Base-by-base conservation (phyloP, 306 rosid genomes). In the Dalbergia cultrata region DNA sequence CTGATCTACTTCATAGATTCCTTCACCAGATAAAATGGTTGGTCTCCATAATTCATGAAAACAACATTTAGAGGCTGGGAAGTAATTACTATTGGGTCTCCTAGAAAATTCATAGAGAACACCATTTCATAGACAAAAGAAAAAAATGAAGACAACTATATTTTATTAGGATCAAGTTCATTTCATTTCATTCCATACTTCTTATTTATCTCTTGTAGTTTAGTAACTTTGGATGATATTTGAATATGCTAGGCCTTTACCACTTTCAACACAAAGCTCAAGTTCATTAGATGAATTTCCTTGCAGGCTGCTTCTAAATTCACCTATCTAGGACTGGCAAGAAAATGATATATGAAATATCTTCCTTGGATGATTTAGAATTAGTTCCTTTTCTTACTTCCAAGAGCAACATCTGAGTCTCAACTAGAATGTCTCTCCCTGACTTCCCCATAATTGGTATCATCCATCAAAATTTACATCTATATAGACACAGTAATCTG, bases 261-360 rank as follows among this genome's bases (percentile, higher is more conserved):
- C 79, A 74, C 79, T 74, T 74, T 74, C 69, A 44, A 74, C 69
- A 26, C 79, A 74, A 74, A 74, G 79, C 26, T 59, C 69, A 44
- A 74, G 69, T 74, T 74, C 79, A 60, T 74, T 60, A 44, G 21
- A 26, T 43, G 69, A 74, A 59, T 74, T 74, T 74, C 59, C 78
- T 43, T 59, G 78, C 78, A 74, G 60, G 59, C 69, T 74, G 69
- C 69, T 74, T 43, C 69, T 59, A 74, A 74, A 74, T 59, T 74
- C 44, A 59, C 78, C 78, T n/a, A 59, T 74, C 69, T 44, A 74
- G 78, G 45, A 74, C 68, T 43, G 68, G 78, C 58, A 74, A 10
- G 78, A 74, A 74, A 74, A 74, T 41, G 14, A 74, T 58, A 44
- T 59, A 74, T 43, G 69, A 74, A 59, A 13, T 21, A 26, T 59